These are phyloP conservation scores for Cladophialophora exuberans DNA, from an alignment of 2,329 filamentous ascomycete species.

Conservation along the genomic window DNA sequence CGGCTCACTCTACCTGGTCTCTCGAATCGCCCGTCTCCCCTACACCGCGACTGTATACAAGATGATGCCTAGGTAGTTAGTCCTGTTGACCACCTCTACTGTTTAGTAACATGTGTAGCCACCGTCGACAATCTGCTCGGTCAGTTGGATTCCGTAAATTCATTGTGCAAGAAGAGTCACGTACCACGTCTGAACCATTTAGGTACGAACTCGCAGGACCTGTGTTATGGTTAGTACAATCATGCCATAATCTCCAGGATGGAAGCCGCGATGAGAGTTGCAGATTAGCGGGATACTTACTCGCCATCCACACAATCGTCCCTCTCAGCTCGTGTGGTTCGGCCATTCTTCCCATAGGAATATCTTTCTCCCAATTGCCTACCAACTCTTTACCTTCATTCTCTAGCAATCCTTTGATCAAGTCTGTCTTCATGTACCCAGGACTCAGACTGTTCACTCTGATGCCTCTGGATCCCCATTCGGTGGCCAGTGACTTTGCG, in stretches of 20 bases:
- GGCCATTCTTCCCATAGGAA: slow-evolving; percentile 40
- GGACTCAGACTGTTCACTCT: slow-evolving; percentile 46
- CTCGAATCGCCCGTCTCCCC: too few species aligned
- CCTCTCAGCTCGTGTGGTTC: slow-evolving; percentile 45
- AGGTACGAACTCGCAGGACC: slow-evolving; percentile 13
- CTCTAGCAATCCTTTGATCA: slow-evolving; percentile 38
- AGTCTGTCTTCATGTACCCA: slow-evolving; percentile 41
- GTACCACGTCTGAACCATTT: slow-evolving; percentile 26
- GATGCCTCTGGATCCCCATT: slow-evolving; percentile 43
- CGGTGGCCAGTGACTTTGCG: slow-evolving; percentile 38
- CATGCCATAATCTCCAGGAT: too few species aligned
- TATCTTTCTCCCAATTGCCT: slow-evolving; percentile 41
- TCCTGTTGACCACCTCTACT: too few species aligned
- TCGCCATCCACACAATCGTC: slow-evolving; percentile 37
- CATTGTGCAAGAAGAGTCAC: neutral
- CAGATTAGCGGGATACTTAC: slow-evolving; percentile 24
- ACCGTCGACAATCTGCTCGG: slow-evolving; percentile 25
- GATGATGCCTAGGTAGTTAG: too few species aligned
- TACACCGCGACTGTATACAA: too few species aligned
- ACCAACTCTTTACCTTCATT: slow-evolving; percentile 44
- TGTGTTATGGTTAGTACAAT: too few species aligned
- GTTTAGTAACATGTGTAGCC: slow-evolving; percentile 29
- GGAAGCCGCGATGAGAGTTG: too few species aligned
- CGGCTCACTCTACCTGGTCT: too few species aligned
- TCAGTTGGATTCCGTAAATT: slow-evolving; percentile 1